Evolutionary conservation across 176 grass and related monocot species (phyloP).

Genomic region (Rhynchospora pubera): DNA sequence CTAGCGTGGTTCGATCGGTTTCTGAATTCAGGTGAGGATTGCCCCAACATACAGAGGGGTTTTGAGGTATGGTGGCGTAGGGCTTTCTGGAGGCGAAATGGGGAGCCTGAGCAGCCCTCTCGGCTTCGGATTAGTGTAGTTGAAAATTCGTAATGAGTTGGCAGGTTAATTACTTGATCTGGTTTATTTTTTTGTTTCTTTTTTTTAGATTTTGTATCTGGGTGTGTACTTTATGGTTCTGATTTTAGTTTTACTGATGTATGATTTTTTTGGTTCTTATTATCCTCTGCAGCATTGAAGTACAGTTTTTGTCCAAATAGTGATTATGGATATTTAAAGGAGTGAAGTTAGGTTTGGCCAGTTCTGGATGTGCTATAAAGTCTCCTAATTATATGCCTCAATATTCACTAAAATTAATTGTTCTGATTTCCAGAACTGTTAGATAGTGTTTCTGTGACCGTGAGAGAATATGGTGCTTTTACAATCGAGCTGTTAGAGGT

Average conservation of each 20-base stretch:
- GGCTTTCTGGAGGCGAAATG: slow-evolving; percentile 78
- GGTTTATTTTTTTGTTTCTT: neutral
- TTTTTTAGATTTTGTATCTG: slow-evolving; percentile 8
- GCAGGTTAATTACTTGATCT: slow-evolving; percentile 5
- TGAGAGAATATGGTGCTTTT: slow-evolving; percentile 10
- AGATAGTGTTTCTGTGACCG: neutral
- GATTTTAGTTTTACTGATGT: slow-evolving; percentile 13
- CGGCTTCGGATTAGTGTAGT: slow-evolving; percentile 64
- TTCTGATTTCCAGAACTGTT: neutral
- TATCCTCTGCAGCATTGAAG: neutral
- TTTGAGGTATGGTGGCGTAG: slow-evolving; percentile 98
- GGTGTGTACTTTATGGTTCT: slow-evolving; percentile 3
- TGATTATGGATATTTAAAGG: neutral
- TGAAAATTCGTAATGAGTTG: slow-evolving; percentile 53
- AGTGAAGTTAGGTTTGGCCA: neutral
- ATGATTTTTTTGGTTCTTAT: slow-evolving; percentile 2
- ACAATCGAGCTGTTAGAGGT: neutral
- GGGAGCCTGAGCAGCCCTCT: slow-evolving; percentile 53
- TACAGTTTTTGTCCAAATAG: neutral
- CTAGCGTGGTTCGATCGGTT: slow-evolving; percentile 88
- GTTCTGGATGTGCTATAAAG: slow-evolving; percentile 1
- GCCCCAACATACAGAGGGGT: slow-evolving; percentile 93
- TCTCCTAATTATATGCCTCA: neutral
- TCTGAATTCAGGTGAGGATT: slow-evolving; percentile 91
- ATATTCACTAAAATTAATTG: neutral